Conservation (phyloP, 208 protist species). For the Wallacemonas sp. region DNA sequence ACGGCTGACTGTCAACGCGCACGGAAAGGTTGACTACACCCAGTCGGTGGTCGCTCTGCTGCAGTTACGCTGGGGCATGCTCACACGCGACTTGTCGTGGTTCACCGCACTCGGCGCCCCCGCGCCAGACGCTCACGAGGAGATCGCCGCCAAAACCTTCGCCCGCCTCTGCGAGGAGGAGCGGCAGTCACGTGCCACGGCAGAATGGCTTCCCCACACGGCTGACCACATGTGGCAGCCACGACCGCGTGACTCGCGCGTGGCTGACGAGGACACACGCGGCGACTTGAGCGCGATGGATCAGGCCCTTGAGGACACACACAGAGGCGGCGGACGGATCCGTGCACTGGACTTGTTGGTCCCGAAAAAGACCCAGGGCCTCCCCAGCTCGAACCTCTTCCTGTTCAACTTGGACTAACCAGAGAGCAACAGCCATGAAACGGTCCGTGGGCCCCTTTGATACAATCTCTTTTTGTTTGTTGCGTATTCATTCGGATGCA, state of each 20-base stretch:
- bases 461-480: too few species aligned
- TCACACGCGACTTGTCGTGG: not conserved
- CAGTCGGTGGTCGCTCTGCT: conserved; percentile 1
- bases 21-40: conserved; percentile 1
- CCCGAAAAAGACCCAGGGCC: not conserved
- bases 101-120: not conserved
- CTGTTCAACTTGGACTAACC: conserved; percentile 5
- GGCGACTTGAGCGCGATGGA: not conserved
- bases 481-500: too few species aligned
- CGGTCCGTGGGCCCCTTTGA: too few species aligned
- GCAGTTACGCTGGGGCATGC: not conserved
- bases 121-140: not conserved
- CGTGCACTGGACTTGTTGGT: not conserved
- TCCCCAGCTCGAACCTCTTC: not conserved
- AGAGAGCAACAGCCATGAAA: too few species aligned
- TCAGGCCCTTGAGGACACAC: too few species aligned
- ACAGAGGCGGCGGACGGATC: too few species aligned
- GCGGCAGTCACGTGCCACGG: not conserved
- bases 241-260: not conserved
- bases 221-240: not conserved
- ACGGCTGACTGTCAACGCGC: conserved; percentile 15
- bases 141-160: not conserved
- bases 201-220: not conserved
- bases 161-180: not conserved
- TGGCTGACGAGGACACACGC: not conserved